phyloP scores from a whole-genome alignment of 2,329 filamentous ascomycete genomes.

The Allantophomopsis cytisporea region DNA sequence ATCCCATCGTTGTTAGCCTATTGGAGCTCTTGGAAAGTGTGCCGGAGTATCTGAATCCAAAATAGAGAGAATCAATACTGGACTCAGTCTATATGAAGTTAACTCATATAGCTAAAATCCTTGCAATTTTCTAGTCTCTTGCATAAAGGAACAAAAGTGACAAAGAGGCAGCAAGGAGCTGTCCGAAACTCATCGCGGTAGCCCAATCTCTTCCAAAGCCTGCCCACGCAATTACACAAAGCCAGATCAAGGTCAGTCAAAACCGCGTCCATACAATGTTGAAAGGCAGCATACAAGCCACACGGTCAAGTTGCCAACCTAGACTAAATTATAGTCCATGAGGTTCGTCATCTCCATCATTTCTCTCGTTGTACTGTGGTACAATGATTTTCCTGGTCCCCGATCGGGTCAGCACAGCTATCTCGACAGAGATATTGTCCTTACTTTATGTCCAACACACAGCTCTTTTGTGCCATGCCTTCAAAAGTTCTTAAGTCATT shows the following conservation, averaged over 20 bases:
- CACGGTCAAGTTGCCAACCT: not conserved
- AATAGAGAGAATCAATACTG: too few relatives aligned
- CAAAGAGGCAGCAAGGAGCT: too few relatives aligned
- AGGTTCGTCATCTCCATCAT: not conserved
- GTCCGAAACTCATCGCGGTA: too few relatives aligned
- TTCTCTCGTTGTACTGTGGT: not conserved
- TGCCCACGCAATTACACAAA: not conserved
- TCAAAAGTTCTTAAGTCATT: not conserved
- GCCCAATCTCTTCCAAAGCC: too few relatives aligned
- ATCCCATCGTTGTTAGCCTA: too few relatives aligned
- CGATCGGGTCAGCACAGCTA: not conserved
- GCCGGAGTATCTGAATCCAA: too few relatives aligned
- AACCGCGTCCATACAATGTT: not conserved
- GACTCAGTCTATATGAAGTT: too few relatives aligned
- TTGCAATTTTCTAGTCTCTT: too few relatives aligned
- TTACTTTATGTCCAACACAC: not conserved
- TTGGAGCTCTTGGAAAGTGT: too few relatives aligned
- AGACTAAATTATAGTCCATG: not conserved
- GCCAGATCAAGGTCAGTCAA: not conserved
- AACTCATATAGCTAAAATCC: too few relatives aligned
- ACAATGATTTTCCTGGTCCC: not conserved
- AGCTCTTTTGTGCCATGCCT: not conserved
- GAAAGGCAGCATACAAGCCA: not conserved
- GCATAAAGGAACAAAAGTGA: too few relatives aligned
- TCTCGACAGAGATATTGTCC: not conserved